Evolutionary conservation across 2,329 filamentous ascomycete genomes (phyloP).

Genomic region (Colletotrichum kahawae): DNA sequence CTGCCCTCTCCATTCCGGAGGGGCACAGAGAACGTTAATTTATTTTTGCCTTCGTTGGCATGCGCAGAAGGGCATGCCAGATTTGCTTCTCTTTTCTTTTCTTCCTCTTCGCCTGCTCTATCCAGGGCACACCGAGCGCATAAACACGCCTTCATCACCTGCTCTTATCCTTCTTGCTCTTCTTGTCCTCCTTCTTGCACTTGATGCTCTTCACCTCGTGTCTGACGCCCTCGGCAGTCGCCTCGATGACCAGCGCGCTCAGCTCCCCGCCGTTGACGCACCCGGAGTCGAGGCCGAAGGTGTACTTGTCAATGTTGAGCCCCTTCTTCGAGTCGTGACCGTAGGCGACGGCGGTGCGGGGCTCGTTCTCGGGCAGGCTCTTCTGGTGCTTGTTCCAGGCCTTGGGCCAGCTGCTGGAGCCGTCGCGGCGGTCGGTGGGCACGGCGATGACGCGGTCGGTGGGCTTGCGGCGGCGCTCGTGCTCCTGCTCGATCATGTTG

Average conservation of each 20-base stretch:
- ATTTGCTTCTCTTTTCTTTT: background rate
- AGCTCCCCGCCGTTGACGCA: conserved; percentile 80
- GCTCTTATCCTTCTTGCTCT: conserved; percentile 19
- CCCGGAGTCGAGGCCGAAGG: conserved; percentile 83
- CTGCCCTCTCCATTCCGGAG: background rate
- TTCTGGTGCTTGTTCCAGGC: conserved; percentile 61
- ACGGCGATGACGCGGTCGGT: conserved; percentile 35
- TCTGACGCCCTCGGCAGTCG: conserved; percentile 35
- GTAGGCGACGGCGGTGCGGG: conserved; percentile 75
- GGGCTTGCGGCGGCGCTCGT: conserved; percentile 18
- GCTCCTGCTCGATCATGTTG: conserved; percentile 19
- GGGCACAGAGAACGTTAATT: background rate
- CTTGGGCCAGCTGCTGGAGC: conserved; percentile 69
- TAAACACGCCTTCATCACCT: background rate
- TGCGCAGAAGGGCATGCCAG: too few species aligned
- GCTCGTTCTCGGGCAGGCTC: conserved; percentile 32
- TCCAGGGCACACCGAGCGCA: background rate
- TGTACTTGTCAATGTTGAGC: conserved; percentile 66
- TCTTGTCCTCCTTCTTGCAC: conserved; percentile 33
- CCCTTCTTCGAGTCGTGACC: conserved; percentile 83
- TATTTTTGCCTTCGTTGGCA: background rate
- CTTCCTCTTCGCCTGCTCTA: background rate
- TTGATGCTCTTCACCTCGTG: conserved; percentile 46
- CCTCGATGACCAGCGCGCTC: conserved; percentile 78
- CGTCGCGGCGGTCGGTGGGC: conserved; percentile 50